These are phyloP conservation scores for Starmerella gropengiesseri DNA, from an alignment of 805 yeast genomes.

Conservation along the genomic window DNA sequence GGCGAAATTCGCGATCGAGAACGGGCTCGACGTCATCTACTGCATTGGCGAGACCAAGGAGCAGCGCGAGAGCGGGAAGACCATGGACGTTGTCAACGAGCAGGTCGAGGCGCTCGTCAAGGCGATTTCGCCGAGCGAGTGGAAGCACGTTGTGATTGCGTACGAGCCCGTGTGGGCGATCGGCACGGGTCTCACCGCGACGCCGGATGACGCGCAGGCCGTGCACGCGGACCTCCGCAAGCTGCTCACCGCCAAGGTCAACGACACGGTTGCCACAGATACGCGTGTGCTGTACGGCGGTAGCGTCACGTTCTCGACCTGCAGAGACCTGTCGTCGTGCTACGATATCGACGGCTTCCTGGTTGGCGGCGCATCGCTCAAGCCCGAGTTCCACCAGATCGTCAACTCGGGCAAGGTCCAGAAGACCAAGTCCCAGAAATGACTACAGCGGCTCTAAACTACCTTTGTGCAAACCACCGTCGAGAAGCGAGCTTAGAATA, in stretches of 20 bases:
- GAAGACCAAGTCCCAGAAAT: no score
- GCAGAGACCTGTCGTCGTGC: slow-evolving; percentile 80
- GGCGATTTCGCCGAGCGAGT: slow-evolving; percentile 56
- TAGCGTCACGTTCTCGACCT: slow-evolving; percentile 92
- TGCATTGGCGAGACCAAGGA: slow-evolving; percentile 97
- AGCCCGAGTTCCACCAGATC: slow-evolving; percentile 95
- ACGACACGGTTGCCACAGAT: slow-evolving; percentile 61
- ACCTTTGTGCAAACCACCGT: neutral
- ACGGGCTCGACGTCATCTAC: slow-evolving; percentile 80
- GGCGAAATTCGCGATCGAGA: slow-evolving; percentile 85
- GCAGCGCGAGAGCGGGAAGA: slow-evolving; percentile 81
- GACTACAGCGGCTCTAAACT: neutral
- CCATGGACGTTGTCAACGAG: slow-evolving; percentile 75
- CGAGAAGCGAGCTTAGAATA: no score
- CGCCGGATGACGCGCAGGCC: slow-evolving; percentile 95
- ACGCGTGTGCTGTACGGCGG: slow-evolving; percentile 97
- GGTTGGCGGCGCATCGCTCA: slow-evolving; percentile 98
- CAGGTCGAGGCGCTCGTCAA: slow-evolving; percentile 83
- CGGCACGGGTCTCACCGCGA: slow-evolving; percentile 98
- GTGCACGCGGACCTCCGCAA: slow-evolving; percentile 83
- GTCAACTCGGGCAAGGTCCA: slow-evolving; percentile 42
- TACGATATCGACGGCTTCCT: slow-evolving; percentile 95
- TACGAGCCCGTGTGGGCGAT: slow-evolving; percentile 99
- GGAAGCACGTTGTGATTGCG: slow-evolving; percentile 88
- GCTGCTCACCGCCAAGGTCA: slow-evolving; percentile 66